These are phyloP conservation scores for Oryza longistaminata DNA, from an alignment of 176 grass and related monocot species.

Conservation along the genomic window DNA sequence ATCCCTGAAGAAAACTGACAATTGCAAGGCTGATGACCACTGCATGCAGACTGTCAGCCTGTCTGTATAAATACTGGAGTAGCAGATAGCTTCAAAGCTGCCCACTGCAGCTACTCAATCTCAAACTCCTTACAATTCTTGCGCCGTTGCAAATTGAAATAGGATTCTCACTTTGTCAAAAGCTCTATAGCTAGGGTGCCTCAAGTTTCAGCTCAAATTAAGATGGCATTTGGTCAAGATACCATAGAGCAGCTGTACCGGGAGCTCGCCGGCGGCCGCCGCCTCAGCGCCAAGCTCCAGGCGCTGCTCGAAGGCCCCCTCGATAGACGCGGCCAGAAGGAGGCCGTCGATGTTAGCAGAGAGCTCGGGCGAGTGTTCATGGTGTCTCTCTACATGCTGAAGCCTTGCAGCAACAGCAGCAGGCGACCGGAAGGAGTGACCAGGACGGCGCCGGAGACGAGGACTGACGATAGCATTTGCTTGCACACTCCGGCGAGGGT, in stretches of 20 bases:
- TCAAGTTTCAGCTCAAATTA: neutral
- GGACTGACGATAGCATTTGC: neutral
- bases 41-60: neutral
- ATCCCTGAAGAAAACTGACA: neutral
- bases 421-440: neutral
- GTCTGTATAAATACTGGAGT: conserved; percentile 30
- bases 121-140: neutral
- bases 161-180: neutral
- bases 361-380: conserved; percentile 45
- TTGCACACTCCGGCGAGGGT: neutral
- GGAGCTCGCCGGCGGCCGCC: conserved; percentile 33
- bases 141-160: neutral
- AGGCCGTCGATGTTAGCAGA: conserved; percentile 18
- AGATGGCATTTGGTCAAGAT: conserved; percentile 40
- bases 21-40: neutral
- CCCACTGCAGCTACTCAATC: neutral
- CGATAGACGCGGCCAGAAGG: conserved; percentile 16
- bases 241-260: neutral
- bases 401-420: neutral
- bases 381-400: conserved; percentile 35
- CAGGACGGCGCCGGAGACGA: neutral
- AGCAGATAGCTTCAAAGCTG: neutral
- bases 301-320: conserved; percentile 30
- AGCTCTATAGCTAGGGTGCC: neutral
- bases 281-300: conserved; percentile 25